Evolutionary conservation across 2,329 filamentous ascomycete genomes (phyloP), one percentile per base, ranked within the genome.

Genomic region (Aspergillus clavatus): DNA sequence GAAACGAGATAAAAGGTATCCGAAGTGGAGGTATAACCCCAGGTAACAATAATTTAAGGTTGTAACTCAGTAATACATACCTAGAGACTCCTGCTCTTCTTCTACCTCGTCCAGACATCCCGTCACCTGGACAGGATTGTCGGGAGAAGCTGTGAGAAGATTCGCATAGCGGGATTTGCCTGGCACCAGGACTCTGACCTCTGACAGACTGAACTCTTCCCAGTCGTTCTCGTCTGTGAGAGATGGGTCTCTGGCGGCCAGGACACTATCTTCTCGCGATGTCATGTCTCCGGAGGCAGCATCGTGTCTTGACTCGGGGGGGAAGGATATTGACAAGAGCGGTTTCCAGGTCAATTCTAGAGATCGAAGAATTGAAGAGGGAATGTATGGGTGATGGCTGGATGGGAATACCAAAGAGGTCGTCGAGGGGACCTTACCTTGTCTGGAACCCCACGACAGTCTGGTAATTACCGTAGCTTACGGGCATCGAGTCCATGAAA

Each of bases 151-250:
- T 26, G 72, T 65, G 12, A 84, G 67, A 22, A 84, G 63, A 58
- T 74, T 81, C 19, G 73, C 73, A 51, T 74, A 74, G 46, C 70
- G 70, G 46, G 67, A 66, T 57, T 74, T 73, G 45, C 75, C 73
- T 28, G 71, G 70, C 35, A 70, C 61, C 45, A 72, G 65, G 36
- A 83, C 72, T 52, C 75, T 74, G 47, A 74, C 79, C 52, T 82
- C 73, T 47, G 65, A 73, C 47, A 84, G 66, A 21, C 69, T 65
- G 62, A 82, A 82, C 49, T 80, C 76, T 41, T 79, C 74, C 78
- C 80, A 83, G 54, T 82, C 73, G 61, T 80, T 72, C 57, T 73
- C 71, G 58, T 74, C 70, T 26, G 61, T 57, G 46, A 72, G 59
- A 51, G 70, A 66, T 49, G 70, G 65, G 59, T 72, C 65, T 57